These are phyloP conservation scores for Arabidopsis lyrata DNA, from an alignment of 441 rosid genomes.

Conservation along the genomic window DNA sequence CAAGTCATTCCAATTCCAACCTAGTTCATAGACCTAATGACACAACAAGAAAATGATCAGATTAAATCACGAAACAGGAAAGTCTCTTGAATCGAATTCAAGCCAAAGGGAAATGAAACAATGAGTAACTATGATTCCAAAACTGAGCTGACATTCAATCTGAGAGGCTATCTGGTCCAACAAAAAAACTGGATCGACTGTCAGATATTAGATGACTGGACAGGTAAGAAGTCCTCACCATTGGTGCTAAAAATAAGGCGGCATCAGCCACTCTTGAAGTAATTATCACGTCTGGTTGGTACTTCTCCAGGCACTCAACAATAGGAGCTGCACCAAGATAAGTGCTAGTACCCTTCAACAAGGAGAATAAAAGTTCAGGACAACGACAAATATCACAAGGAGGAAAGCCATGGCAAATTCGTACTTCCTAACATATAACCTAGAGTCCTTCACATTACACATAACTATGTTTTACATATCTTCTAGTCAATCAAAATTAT, in stretches of 20 bases:
- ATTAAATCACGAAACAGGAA: conserved; percentile 11
- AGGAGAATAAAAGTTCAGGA: conserved; percentile 31
- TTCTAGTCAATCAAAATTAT: neutral
- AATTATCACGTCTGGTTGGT: conserved; percentile 79
- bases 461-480: neutral
- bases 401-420: conserved; percentile 7
- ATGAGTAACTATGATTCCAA: conserved; percentile 10
- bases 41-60: conserved; percentile 30
- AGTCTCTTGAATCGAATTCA: conserved; percentile 10
- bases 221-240: conserved; percentile 56
- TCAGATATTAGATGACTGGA: neutral
- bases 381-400: neutral
- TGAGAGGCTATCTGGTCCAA: neutral
- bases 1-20: conserved; percentile 94
- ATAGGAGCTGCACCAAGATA: conserved; percentile 96
- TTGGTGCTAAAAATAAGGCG: conserved; percentile 92
- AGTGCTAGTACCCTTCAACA: conserved; percentile 77
- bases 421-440: conserved; percentile 1
- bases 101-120: conserved; percentile 7
- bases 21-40: conserved; percentile 84
- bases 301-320: conserved; percentile 88
- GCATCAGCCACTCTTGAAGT: conserved; percentile 94
- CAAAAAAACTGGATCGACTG: conserved; percentile 6
- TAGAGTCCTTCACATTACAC: conserved; percentile 2
- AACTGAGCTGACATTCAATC: conserved; percentile 11